Percentiles rank a stretch among this genome's conserved stretches.
Evolutionary conservation across 768 basidiomycete species (phyloP).

Genomic region (Ramaria sp.): DNA sequence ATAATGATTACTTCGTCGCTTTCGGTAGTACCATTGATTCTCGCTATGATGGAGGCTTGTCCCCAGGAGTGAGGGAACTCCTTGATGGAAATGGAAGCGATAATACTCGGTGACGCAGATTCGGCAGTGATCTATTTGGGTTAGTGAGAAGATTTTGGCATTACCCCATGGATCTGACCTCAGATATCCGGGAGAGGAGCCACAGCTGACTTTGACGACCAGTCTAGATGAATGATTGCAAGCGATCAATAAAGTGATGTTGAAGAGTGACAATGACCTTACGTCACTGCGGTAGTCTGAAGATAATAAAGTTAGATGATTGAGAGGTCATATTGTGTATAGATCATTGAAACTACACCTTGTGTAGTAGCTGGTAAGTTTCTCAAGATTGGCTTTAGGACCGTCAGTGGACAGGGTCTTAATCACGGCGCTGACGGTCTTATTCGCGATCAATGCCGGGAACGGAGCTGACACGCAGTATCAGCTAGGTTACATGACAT

Average conservation of each 20-base stretch:
- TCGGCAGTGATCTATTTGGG: conserved; percentile 46
- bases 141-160: not conserved
- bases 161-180: conserved; percentile 31
- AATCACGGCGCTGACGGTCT: conserved; percentile 47
- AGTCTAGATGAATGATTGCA: conserved; percentile 32
- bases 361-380: conserved; percentile 63
- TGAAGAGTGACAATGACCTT: conserved; percentile 8
- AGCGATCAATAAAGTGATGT: conserved; percentile 14
- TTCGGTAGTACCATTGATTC: conserved; percentile 61
- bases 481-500: not conserved
- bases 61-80: conserved; percentile 80
- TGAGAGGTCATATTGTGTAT: conserved; percentile 14
- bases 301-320: conserved; percentile 26
- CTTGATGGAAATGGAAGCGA: conserved; percentile 44
- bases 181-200: conserved; percentile 53
- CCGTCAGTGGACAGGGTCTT: conserved; percentile 57
- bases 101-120: conserved; percentile 47
- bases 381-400: conserved; percentile 49
- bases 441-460: conserved; percentile 20
- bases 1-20: conserved; percentile 55
- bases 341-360: conserved; percentile 40
- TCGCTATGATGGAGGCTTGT: conserved; percentile 70
- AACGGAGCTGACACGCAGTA: not conserved
- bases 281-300: conserved; percentile 54
- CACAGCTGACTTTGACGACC: conserved; percentile 70